Conservation (phyloP, 805 yeast genomes). For the Lipomyces orientalis region DNA sequence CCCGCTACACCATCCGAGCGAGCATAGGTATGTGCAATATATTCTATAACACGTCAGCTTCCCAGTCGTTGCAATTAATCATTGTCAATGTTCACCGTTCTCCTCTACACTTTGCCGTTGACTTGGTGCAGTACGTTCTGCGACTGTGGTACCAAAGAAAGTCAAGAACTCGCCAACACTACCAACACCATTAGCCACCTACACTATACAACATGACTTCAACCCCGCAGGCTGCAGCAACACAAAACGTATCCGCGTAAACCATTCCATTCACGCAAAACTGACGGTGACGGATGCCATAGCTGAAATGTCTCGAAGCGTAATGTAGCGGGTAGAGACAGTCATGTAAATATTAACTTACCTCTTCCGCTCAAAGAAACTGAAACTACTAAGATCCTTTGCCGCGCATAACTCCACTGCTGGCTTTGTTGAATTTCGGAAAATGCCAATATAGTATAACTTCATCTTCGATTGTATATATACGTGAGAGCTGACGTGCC, state of each 20-base stretch:
- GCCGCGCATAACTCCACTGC: conserved; percentile 77
- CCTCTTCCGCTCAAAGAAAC: conserved; percentile 82
- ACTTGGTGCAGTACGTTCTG: conserved; percentile 84
- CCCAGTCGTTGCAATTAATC: background rate
- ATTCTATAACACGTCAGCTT: conserved; percentile 47
- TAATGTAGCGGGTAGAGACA: background rate
- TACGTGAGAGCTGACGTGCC: background rate
- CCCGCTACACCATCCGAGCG: conserved; percentile 91
- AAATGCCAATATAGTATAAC: conserved; percentile 86
- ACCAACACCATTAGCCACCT: conserved; percentile 20
- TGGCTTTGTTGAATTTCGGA: conserved; percentile 61
- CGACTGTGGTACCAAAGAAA: conserved; percentile 88
- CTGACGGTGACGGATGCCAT: background rate
- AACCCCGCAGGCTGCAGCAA: background rate
- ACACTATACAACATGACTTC: background rate
- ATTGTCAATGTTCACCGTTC: conserved; percentile 39
- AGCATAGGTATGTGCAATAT: conserved; percentile 89
- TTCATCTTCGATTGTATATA: conserved; percentile 61
- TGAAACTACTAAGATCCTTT: conserved; percentile 81
- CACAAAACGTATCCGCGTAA: background rate
- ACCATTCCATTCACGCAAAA: background rate
- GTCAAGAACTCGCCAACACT: conserved; percentile 92
- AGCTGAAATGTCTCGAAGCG: background rate
- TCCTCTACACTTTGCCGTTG: conserved; percentile 96
- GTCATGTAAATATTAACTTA: conserved; percentile 26